These are phyloP conservation scores for Trichosporon inkin DNA, from an alignment of 1,284 basidiomycete species.

Conservation along the genomic window DNA sequence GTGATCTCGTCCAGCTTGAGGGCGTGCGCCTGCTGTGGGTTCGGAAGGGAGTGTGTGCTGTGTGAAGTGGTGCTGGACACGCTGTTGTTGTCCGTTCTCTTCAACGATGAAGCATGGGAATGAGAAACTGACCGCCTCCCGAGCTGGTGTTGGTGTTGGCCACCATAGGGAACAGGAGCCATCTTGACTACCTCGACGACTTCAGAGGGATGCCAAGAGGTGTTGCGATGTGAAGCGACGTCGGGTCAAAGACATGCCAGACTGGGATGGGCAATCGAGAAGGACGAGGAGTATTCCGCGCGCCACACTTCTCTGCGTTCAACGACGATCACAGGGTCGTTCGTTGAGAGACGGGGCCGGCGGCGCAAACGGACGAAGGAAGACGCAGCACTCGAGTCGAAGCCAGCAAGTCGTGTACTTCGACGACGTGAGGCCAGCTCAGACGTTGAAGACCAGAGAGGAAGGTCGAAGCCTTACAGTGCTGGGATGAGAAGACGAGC, in stretches of 20 bases:
- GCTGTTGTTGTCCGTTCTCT: background rate
- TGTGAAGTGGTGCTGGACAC: background rate
- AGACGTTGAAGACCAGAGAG: too few species aligned
- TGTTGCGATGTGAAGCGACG: background rate
- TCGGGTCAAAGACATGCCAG: background rate
- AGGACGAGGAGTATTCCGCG: too few species aligned
- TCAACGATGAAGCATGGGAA: background rate
- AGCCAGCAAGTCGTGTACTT: too few species aligned
- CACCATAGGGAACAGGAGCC: background rate
- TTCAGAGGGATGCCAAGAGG: background rate
- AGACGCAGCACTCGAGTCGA: too few species aligned
- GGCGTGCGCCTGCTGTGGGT: background rate
- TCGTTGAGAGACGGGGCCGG: too few species aligned
- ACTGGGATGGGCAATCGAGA: background rate
- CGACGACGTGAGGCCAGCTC: too few species aligned
- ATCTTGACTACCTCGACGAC: background rate
- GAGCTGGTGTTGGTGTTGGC: background rate
- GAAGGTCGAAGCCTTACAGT: too few species aligned
- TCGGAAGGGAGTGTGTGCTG: background rate
- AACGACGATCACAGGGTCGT: too few species aligned
- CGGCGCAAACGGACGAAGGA: too few species aligned
- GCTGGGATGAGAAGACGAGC: too few species aligned
- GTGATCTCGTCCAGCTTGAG: constrained; percentile 3
- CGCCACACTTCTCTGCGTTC: too few species aligned
- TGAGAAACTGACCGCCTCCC: background rate